Evolutionary conservation across 768 basidiomycete species (phyloP), one percentile per base, ranked within the genome.

Genomic region (Phaffia tasmanica): DNA sequence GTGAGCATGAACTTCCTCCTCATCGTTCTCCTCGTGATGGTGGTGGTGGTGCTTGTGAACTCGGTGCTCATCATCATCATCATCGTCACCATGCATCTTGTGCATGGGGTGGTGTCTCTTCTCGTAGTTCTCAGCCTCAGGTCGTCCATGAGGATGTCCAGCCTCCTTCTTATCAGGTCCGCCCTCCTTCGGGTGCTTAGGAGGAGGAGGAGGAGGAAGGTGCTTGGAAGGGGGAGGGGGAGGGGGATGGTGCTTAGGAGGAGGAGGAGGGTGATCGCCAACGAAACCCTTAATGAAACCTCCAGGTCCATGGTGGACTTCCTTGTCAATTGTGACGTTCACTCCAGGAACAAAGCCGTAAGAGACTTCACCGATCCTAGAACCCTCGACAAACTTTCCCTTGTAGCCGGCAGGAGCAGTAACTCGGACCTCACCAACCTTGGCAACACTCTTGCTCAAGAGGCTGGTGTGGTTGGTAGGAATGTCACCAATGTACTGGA

Each of bases 121-220:
- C 35, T 25, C 21, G 58, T 2, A 48, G 58, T 46, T 35, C 35
- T 35, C 27, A 60, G n/a, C 29, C 29, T 21, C 21, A 27, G 57
- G 29, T 27, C 57, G 35, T 42, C 35, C 35, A 42, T 42, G 35
- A 42, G 35, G 35, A 11, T 42, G 35, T 5, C 35, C 35, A 42
- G 35, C 35, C 35, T 42, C 35, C 35, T 42, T 42, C 35, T 42
- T 42, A 4, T 42, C 35, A 42, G 35, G 35, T 11, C 11, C 35
- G 35, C 8, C 29, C 6, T 58, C 21, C 21, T 58, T 30, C 23
- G 57, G 29, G 29, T 58, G 57, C 29, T 58, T 27, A 8, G 29
- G 32, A 72, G 68, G 63, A 62, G 63, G 47, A 66, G 70, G 70
- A 70, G 69, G 59, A 70, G n/a, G n/a, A 62, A 65, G 32, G 65